Evolutionary conservation across 768 basidiomycete genomes (phyloP), one percentile per base, ranked within the genome.

Genomic region (Porphyrellus cyaneotinctus): DNA sequence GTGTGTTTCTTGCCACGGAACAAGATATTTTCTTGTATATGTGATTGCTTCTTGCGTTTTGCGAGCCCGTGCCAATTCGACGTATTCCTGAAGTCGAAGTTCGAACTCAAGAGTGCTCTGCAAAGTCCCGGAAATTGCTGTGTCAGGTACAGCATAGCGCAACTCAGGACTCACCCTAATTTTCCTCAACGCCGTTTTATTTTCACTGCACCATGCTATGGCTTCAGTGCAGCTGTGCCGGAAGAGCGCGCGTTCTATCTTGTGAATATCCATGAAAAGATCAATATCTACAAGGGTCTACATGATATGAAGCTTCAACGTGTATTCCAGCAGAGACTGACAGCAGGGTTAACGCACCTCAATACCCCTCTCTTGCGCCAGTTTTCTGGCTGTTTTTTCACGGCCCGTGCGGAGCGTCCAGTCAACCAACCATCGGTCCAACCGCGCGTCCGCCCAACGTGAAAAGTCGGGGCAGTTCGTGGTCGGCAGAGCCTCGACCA

Each of bases 81-180:
- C 94, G 68, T 88, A 97, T 70, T 97, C 93, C 71, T 99, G 97
- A 37, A 97, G 78, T 41, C 97, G 84, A 43, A 99, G 82, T 59
- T 94, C 89, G 69, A 98, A 98, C 74, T 99, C 97, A 39, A 99
- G 83, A 10, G 91, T 87, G 72, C 88, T 93, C 94, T 97, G 70
- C 42, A 51, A 46, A 50, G 45, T 43, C 30, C 31, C 60, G 55
- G 61, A 57, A 55, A 59, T 59, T 52, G 52, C 45, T 55, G 42
- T 36, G 49, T 57, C 35, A 43, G 46, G 46, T 32, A 51, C 58
- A 43, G 31, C 49, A 51, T 32, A 24, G 43, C 49, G 38, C 47
- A 49, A 43, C 48, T 46, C 53, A 31, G 35, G 47, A 60, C 61
- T 53, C 32, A 86, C 95, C 81, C 91, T 95, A 64, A 85, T 83